A percentile compares a stretch with the other conserved stretches of the same genome.
Conservation (phyloP, 257 asterid species). For the Solanum arcanum region DNA sequence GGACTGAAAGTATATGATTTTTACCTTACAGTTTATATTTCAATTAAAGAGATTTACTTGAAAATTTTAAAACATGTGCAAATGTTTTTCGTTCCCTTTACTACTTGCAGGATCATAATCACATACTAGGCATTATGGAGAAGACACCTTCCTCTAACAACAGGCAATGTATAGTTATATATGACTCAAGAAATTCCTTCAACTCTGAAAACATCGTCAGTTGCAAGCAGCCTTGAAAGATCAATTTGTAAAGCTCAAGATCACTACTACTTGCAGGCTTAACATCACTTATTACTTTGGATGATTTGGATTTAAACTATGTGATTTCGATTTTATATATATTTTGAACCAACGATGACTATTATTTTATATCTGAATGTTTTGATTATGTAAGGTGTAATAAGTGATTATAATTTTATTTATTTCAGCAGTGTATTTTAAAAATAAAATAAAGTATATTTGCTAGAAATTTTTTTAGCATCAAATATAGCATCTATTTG, state of each 20-base stretch:
- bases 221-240: slow-evolving; percentile 18
- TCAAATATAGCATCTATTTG: no score
- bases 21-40: background rate
- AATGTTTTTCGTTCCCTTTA: background rate
- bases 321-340: no score
- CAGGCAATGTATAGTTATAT: slow-evolving; percentile 58
- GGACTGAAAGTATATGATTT: background rate
- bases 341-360: no score
- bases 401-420: no score
- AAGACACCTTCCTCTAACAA: slow-evolving; percentile 55
- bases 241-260: background rate
- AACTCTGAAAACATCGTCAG: slow-evolving; percentile 23
- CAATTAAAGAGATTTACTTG: background rate
- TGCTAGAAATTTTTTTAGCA: no score
- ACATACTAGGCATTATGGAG: slow-evolving; percentile 72
- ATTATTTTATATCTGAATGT: no score
- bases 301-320: no score
- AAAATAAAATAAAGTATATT: no score
- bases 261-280: no score
- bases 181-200: slow-evolving; percentile 68
- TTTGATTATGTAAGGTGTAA: no score
- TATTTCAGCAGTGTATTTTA: no score
- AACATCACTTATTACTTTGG: no score
- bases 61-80: background rate
- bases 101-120: slow-evolving; percentile 71